Evolutionary conservation across 1,284 basidiomycete genomes (phyloP).

Genomic region (Microbotryum silenes-acaulis): DNA sequence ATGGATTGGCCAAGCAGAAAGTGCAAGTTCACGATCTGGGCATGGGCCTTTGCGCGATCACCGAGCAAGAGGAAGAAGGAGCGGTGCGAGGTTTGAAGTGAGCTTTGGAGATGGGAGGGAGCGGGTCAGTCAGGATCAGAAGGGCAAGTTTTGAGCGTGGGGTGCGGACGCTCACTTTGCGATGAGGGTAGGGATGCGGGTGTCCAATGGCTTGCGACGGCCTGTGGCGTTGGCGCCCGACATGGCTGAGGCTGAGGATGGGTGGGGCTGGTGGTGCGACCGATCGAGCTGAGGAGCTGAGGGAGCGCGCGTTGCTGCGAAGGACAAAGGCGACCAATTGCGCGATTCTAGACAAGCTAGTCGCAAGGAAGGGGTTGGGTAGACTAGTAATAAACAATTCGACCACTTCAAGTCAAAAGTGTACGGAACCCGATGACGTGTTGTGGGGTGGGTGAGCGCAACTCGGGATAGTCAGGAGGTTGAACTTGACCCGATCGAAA

Average conservation of each 20-base stretch:
- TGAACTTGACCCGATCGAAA: too few relatives aligned
- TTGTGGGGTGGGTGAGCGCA: too few relatives aligned
- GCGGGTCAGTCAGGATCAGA: not conserved
- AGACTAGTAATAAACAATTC: too few relatives aligned
- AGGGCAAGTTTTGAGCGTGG: not conserved
- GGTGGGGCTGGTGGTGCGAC: not conserved
- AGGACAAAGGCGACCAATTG: too few relatives aligned
- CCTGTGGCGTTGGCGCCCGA: constrained; percentile 17
- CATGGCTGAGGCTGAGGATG: constrained; percentile 2
- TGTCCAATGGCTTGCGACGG: constrained; percentile 27
- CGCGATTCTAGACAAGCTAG: too few relatives aligned
- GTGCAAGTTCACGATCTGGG: constrained; percentile 87
- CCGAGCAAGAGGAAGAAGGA: constrained; percentile 97
- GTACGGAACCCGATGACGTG: too few relatives aligned
- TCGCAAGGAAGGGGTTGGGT: too few relatives aligned
- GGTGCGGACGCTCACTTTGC: constrained; percentile 9
- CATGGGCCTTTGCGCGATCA: constrained; percentile 83
- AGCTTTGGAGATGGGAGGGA: constrained; percentile 1
- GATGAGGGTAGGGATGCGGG: constrained; percentile 25
- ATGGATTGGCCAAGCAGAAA: constrained; percentile 82
- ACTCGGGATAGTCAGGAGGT: too few relatives aligned
- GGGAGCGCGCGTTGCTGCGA: too few relatives aligned
- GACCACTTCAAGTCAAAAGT: too few relatives aligned
- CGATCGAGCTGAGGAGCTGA: too few relatives aligned
- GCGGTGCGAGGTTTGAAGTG: constrained; percentile 67